These are phyloP conservation scores for Penicillium rolfsii DNA, from an alignment of 2,329 filamentous ascomycete species.

Conservation along the genomic window DNA sequence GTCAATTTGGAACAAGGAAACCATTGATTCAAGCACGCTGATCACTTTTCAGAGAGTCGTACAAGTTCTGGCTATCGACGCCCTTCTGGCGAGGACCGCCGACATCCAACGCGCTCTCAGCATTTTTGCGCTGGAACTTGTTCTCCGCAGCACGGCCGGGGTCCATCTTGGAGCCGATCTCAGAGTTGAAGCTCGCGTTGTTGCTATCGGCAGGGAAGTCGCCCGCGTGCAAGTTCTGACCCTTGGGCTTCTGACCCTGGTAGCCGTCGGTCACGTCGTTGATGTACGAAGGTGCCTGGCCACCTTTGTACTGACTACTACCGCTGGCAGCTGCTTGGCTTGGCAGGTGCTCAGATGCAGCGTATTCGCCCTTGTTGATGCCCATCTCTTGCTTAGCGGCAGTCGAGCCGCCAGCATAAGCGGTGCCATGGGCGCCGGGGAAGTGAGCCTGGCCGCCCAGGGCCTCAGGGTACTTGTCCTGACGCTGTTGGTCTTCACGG, in stretches of 20 bases:
- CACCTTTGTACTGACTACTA: conserved; percentile 33
- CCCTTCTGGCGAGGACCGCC: conserved; percentile 33
- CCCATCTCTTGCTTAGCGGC: conserved; percentile 38
- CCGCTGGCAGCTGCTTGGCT: conserved; percentile 32
- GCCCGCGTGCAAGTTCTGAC: conserved; percentile 56
- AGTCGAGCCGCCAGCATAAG: conserved; percentile 42
- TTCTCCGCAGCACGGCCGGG: conserved; percentile 55
- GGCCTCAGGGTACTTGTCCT: conserved; percentile 48
- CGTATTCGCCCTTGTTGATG: conserved; percentile 29
- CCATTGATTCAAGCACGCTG: conserved; percentile 33
- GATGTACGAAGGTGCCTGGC: conserved; percentile 44
- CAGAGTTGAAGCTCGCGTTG: conserved; percentile 56
- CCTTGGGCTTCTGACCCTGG: conserved; percentile 52
- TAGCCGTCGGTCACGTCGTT: conserved; percentile 38
- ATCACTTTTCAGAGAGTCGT: conserved; percentile 32
- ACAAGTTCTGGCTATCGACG: conserved; percentile 29
- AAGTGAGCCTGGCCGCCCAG: conserved; percentile 45
- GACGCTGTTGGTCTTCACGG: conserved; percentile 49
- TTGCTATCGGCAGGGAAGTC: conserved; percentile 45
- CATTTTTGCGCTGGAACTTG: conserved; percentile 38
- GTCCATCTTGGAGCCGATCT: conserved; percentile 60
- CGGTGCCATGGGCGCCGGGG: conserved; percentile 41
- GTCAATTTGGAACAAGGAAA: background rate
- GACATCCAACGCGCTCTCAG: conserved; percentile 35
- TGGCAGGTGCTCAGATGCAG: conserved; percentile 21